Evolutionary conservation across 805 yeast species (phyloP), one percentile per base, ranked within the genome.

Genomic region (Suhomyces tanzawaensis): DNA sequence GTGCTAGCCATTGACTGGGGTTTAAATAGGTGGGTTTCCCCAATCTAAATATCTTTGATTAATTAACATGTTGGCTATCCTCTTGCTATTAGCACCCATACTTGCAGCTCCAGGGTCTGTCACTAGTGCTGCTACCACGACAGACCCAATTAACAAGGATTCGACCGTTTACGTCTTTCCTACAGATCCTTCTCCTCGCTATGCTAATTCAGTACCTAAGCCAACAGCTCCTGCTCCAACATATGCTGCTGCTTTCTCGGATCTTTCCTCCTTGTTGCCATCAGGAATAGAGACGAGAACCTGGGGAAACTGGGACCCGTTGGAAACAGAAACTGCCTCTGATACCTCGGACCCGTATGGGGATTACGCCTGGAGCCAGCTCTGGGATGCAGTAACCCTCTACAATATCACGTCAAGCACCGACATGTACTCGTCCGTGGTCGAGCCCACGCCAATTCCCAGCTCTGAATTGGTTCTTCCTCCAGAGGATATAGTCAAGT

Each of bases 261-360:
- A 19, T 7, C 29, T 36, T 12, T 16, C 33, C 8, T 22, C 13
- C 12, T 31, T 36, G n/a, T 23, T 36, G 13, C 16, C 30, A 7
- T 18, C 32, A n/a, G 30, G 27, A 11, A 15, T 26, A 4, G 24
- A 8, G 15, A 51, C 55, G 8, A 51, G 50, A 15, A 49, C 50
- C 25, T 51, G 47, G 42, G 55, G 55, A 1, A 38, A 34, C 11
- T 51, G 52, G 52, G 31, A 46, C 27, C 52, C 51, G 2, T 26
- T 32, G 11, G 34, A 44, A 5, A 37, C 40, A 4, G 28, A 13
- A 4, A 22, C 46, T 14, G 42, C 47, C 14, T 40, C 50, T 5
- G 55, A 51, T 33, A 24, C 45, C 8, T 45, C 47, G 15, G 52
- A 51, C 25, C 55, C 55, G 13, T 49, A 47, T 36, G 55, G 55